phyloP scores from a whole-genome alignment of 1,284 basidiomycete genomes.

The Xerocomus tenax region DNA sequence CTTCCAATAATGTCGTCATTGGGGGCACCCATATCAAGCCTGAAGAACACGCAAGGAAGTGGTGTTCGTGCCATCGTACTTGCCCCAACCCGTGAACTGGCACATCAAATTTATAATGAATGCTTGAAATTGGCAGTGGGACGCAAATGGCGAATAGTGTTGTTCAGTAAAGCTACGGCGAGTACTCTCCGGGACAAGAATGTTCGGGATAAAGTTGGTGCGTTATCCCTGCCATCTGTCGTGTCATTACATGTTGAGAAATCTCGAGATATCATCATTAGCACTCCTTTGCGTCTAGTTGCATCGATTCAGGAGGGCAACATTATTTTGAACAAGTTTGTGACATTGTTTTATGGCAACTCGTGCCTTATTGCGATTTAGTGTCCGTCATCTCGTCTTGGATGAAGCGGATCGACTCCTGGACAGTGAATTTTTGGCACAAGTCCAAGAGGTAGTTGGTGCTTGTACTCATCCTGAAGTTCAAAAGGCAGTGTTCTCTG shows the following conservation, averaged over 20 bases:
- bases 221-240: conserved; percentile 24
- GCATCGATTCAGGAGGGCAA: conserved; percentile 61
- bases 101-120: conserved; percentile 92
- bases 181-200: conserved; percentile 60
- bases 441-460: conserved; percentile 82
- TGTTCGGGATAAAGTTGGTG: conserved; percentile 67
- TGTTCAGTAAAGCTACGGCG: conserved; percentile 82
- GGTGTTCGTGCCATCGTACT: conserved; percentile 78
- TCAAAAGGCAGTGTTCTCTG: conserved; percentile 89
- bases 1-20: conserved; percentile 71
- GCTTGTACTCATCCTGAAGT: conserved; percentile 68
- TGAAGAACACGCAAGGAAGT: conserved; percentile 38
- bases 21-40: conserved; percentile 49
- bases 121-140: conserved; percentile 76
- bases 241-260: neutral
- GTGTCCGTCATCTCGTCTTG: conserved; percentile 74
- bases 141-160: conserved; percentile 73
- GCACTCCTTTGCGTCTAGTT: conserved; percentile 73
- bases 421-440: conserved; percentile 80
- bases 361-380: conserved; percentile 27
- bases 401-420: conserved; percentile 91
- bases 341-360: conserved; percentile 9
- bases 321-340: conserved; percentile 67
- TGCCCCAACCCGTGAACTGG: conserved; percentile 92
- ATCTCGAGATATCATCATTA: conserved; percentile 67